Conservation (phyloP, 2,329 filamentous ascomycete genomes). For the Penicillium sp. region DNA sequence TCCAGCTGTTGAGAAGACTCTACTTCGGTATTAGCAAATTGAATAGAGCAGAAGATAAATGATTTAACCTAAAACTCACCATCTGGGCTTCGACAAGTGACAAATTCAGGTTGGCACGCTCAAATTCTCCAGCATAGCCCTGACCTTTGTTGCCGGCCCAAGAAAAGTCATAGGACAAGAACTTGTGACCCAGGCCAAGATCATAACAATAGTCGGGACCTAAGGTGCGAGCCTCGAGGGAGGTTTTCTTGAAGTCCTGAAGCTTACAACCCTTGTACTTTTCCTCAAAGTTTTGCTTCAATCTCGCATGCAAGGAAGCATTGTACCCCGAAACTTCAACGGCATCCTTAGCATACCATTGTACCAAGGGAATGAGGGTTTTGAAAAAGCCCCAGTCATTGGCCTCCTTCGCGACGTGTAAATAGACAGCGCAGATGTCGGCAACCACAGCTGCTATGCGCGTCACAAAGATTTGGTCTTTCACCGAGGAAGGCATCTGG, state of each 20-base stretch:
- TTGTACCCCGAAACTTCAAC: slow-evolving; percentile 80
- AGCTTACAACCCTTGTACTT: slow-evolving; percentile 69
- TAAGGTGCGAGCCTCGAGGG: slow-evolving; percentile 58
- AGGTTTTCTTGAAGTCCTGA: slow-evolving; percentile 73
- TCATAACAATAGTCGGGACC: slow-evolving; percentile 82
- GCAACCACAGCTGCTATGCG: slow-evolving; percentile 74
- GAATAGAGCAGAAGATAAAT: slow-evolving; percentile 22
- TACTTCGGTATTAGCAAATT: slow-evolving; percentile 30
- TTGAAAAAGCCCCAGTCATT: slow-evolving; percentile 63
- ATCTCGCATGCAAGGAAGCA: slow-evolving; percentile 73
- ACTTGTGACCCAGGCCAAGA: slow-evolving; percentile 63
- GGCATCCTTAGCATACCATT: slow-evolving; percentile 73
- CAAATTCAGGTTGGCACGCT: slow-evolving; percentile 80
- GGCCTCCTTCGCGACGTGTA: slow-evolving; percentile 77
- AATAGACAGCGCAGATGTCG: slow-evolving; percentile 83
- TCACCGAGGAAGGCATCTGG: slow-evolving; percentile 47
- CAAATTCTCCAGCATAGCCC: slow-evolving; percentile 77
- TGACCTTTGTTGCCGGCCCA: slow-evolving; percentile 64
- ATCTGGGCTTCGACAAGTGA: slow-evolving; percentile 90
- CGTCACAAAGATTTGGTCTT: slow-evolving; percentile 53
- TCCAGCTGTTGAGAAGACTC: slow-evolving; percentile 83
- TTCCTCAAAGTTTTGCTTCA: slow-evolving; percentile 74
- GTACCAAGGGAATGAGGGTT: slow-evolving; percentile 65
- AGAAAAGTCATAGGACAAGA: slow-evolving; percentile 69
- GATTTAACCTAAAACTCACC: slow-evolving; percentile 44